Evolutionary conservation across 257 asterid genomes (phyloP), one percentile per base, ranked within the genome.

Genomic region (Plantago elongata): DNA sequence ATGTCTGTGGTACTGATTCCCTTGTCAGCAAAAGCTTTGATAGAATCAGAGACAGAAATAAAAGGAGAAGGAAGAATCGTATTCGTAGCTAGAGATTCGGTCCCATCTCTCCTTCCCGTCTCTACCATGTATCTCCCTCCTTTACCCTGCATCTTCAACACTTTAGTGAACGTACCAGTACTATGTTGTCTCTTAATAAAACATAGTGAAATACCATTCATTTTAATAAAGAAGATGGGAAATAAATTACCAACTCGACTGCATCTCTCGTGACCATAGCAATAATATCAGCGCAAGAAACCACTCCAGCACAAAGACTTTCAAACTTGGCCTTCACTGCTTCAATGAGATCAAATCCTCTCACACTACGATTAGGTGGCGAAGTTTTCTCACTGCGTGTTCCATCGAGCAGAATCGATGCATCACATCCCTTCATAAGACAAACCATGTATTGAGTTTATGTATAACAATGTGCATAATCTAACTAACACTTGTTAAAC

Each of bases 261-360:
- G 83, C 78, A 17, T 84, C 92, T 72, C 89, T 70, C 15, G 87
- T 72, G 3, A 85, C 89, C 77, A 83, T 72, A 42, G 68, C 71
- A 45, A 78, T 79, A 68, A 80, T 81, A 56, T 85, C 88, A 61
- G 87, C 87, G 57, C 95, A 83, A 7, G 88, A 86, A 16, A 83
- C 89, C 0, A 77, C 34, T 2, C 68, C 73, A 27, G 77, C 79
- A 61, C 87, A 86, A 18, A 29, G 7, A 2, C 58, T 52, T 60
- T 83, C 89, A 50, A 79, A 47, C 9, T 46, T 74, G 3, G 68
- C n/a, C 70, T 86, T 86, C n/a, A 76, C 84, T 0, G 78, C 69
- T 4, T 86, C 81, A 27, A 86, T 81, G 29, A 81, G 40, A 7
- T 61, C 76, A 12, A 77, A 83, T 0, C 95, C 91, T 12, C 90